A percentile compares a stretch with the other conserved stretches of the same genome.
Conservation (phyloP, 768 basidiomycete genomes). For the Calocybe gangraenosa region DNA sequence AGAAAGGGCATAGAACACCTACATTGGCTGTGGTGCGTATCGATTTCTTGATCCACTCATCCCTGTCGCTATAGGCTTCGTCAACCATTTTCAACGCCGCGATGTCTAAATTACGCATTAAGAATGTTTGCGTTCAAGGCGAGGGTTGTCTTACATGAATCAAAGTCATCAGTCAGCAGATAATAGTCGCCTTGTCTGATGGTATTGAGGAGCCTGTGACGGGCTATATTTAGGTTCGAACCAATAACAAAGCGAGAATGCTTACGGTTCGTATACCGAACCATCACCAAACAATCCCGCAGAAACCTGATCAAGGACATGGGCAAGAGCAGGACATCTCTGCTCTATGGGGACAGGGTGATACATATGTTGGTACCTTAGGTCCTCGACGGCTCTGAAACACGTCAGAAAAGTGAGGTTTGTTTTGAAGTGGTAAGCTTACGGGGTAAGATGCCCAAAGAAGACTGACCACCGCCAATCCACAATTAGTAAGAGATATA, state of each 20-base stretch:
- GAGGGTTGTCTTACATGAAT: constrained; percentile 62
- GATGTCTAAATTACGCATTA: constrained; percentile 47
- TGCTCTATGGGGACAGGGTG: constrained; percentile 76
- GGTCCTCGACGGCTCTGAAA: constrained; percentile 68
- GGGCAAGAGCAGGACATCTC: constrained; percentile 78
- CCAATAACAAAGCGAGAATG: constrained; percentile 15
- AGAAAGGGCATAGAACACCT: not conserved
- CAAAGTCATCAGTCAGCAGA: constrained; percentile 89
- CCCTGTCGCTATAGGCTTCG: constrained; percentile 76
- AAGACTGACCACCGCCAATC: constrained; percentile 58
- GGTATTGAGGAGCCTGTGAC: constrained; percentile 61
- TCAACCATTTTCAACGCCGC: constrained; percentile 85
- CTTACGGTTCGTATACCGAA: constrained; percentile 81
- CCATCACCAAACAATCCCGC: constrained; percentile 79
- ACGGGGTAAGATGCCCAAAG: constrained; percentile 84
- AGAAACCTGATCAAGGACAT: constrained; percentile 74
- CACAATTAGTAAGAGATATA: not conserved
- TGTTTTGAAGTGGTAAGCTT: constrained; percentile 12
- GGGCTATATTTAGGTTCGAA: not conserved
- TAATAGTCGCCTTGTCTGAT: constrained; percentile 76
- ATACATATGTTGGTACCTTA: constrained; percentile 84
- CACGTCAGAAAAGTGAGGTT: not conserved
- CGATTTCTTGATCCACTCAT: constrained; percentile 90
- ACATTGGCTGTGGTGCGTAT: constrained; percentile 81
- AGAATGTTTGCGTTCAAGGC: not conserved